A percentile compares a stretch with the other conserved stretches of the same genome.
phyloP scores from a whole-genome alignment of 2,329 filamentous ascomycete species.

The Lachnellula willkommii region DNA sequence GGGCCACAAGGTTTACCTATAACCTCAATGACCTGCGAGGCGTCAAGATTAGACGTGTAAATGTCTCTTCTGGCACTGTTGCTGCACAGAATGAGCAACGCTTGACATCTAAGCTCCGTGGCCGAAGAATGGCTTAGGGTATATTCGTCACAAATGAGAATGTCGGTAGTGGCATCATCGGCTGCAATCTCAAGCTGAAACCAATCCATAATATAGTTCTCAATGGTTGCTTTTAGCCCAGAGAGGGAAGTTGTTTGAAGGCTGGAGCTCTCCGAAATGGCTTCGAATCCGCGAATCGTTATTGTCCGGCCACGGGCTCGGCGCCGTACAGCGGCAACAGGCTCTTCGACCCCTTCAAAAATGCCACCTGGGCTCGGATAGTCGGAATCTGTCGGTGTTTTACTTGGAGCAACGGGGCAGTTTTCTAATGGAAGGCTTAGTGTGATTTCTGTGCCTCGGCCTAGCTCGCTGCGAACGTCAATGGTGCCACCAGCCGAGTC shows the following conservation, averaged over 20 bases:
- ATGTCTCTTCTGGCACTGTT: conserved; percentile 17
- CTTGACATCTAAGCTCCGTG: conserved; percentile 3
- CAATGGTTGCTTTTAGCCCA: conserved; percentile 16
- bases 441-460: conserved; percentile 50
- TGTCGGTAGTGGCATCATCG: conserved; percentile 7
- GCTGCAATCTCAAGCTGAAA: conserved; percentile 13
- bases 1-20: conserved; percentile 24
- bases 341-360: conserved; percentile 4
- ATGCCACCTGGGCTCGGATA: not conserved
- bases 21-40: conserved; percentile 18
- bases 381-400: not conserved
- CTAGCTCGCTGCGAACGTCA: conserved; percentile 48
- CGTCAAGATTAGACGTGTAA: conserved; percentile 9
- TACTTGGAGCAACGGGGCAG: not conserved
- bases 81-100: conserved; percentile 19
- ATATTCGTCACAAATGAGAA: conserved; percentile 22
- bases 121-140: conserved; percentile 8
- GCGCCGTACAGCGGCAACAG: conserved; percentile 14
- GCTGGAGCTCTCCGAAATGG: conserved; percentile 5
- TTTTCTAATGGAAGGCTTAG: conserved; percentile 38
- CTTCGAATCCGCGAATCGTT: conserved; percentile 20
- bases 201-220: conserved; percentile 22
- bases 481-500: conserved; percentile 54
- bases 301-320: conserved; percentile 15
- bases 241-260: conserved; percentile 11